phyloP scores from a whole-genome alignment of 805 yeast genomes.

The Yamadazyma paraphyllophila region DNA sequence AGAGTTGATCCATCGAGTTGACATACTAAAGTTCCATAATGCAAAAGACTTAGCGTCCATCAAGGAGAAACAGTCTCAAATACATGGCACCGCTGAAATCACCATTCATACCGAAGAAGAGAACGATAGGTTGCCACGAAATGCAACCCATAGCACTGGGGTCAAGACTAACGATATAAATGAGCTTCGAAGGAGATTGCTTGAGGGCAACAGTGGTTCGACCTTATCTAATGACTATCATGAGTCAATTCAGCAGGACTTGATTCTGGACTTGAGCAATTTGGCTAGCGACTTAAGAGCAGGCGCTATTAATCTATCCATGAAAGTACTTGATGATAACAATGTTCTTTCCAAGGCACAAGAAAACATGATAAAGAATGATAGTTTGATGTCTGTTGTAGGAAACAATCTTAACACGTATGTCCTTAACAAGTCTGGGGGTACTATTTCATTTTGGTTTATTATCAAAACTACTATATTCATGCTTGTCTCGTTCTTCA shows the following conservation, averaged over 20 bases:
- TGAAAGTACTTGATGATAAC: conserved; percentile 33
- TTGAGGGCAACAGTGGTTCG: conserved; percentile 4
- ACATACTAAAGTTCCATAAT: conserved; percentile 2
- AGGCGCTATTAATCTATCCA: conserved; percentile 45
- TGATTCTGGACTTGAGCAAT: conserved; percentile 46
- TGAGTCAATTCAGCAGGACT: conserved; percentile 46
- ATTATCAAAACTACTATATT: conserved; percentile 29
- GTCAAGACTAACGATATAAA: conserved; percentile 5
- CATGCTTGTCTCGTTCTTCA: conserved; percentile 25
- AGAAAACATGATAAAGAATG: conserved; percentile 33
- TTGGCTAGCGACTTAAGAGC: conserved; percentile 48
- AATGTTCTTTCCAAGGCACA: conserved; percentile 31
- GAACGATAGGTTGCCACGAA: not conserved
- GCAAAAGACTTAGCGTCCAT: not conserved
- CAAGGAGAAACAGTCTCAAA: not conserved
- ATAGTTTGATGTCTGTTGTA: conserved; percentile 28
- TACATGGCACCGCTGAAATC: not conserved
- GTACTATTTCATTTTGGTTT: conserved; percentile 39
- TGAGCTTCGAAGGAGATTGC: conserved; percentile 12
- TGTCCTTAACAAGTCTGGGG: conserved; percentile 38
- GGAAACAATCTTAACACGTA: conserved; percentile 38
- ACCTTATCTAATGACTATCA: conserved; percentile 32
- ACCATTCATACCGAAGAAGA: not conserved
- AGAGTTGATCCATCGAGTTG: conserved; percentile 9
- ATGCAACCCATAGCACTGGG: conserved; percentile 3